Conservation (phyloP, 192 early-diverging fungal genomes). For the Phycomyces nitens region DNA sequence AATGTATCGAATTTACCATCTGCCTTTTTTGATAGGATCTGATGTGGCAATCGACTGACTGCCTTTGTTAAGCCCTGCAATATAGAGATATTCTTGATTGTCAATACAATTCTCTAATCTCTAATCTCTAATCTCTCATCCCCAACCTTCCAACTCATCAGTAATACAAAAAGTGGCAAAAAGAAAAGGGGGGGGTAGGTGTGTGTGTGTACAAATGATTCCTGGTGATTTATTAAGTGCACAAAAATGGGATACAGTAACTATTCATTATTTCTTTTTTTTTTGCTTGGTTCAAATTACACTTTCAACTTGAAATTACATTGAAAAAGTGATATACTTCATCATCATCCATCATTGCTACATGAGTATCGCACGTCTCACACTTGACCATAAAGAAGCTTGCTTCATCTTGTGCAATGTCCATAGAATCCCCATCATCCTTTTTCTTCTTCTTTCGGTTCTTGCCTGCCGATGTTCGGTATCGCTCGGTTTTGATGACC, state of each 20-base stretch:
- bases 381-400: slow-evolving; percentile 55
- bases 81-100: too few relatives aligned
- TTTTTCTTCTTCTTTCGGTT: slow-evolving; percentile 3
- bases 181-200: background rate
- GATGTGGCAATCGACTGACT: slow-evolving; percentile 74
- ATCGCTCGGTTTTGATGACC: slow-evolving; percentile 38
- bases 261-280: too few relatives aligned
- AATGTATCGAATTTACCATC: slow-evolving; percentile 14
- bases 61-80: slow-evolving; percentile 72
- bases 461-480: slow-evolving; percentile 21
- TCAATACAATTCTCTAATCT: too few relatives aligned
- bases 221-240: too few relatives aligned
- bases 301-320: slow-evolving; percentile 47
- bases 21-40: slow-evolving; percentile 56
- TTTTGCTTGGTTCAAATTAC: too few relatives aligned
- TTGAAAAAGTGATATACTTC: slow-evolving; percentile 73
- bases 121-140: background rate
- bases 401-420: slow-evolving; percentile 8
- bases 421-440: too few relatives aligned
- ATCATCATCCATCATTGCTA: slow-evolving; percentile 60
- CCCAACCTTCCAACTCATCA: background rate
- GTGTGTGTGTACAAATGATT: background rate
- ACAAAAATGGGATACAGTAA: too few relatives aligned
- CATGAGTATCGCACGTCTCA: slow-evolving; percentile 55
- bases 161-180: background rate